Percentiles rank a stretch among this genome's conserved stretches.
Evolutionary conservation across 495 filamentous ascomycete species (phyloP).

Genomic region (Penicillium cataractarum): DNA sequence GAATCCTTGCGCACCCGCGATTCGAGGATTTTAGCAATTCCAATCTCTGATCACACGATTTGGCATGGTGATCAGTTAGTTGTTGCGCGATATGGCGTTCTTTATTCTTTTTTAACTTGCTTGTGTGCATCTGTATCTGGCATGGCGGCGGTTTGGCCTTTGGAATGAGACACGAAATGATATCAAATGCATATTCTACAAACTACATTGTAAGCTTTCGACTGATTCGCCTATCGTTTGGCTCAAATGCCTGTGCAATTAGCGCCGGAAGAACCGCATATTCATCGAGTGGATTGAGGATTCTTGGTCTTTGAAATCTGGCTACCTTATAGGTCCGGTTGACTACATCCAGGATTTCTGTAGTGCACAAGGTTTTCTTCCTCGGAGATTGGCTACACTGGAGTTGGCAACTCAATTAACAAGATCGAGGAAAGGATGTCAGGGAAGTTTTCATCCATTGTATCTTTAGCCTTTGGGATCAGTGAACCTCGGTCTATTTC

Average conservation of each 20-base stretch:
- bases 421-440: not conserved
- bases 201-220: not conserved
- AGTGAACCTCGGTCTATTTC: not conserved
- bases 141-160: conserved; percentile 21
- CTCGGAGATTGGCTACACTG: too few species aligned
- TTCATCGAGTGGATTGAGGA: too few species aligned
- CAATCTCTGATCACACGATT: conserved; percentile 2
- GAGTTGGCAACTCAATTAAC: not conserved
- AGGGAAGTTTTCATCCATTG: too few species aligned
- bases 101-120: conserved; percentile 8
- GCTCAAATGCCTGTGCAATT: not conserved
- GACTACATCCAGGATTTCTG: too few species aligned
- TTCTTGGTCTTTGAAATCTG: too few species aligned
- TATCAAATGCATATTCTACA: conserved; percentile 17
- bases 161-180: conserved; percentile 30
- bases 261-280: too few species aligned
- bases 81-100: conserved; percentile 9
- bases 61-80: not conserved
- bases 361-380: too few species aligned
- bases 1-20: not conserved
- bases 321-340: too few species aligned
- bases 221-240: not conserved
- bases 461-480: too few species aligned
- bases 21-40: not conserved
- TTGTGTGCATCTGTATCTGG: conserved; percentile 19